Evolutionary conservation across 805 yeast species (phyloP).

Genomic region (Candida ponderosae): DNA sequence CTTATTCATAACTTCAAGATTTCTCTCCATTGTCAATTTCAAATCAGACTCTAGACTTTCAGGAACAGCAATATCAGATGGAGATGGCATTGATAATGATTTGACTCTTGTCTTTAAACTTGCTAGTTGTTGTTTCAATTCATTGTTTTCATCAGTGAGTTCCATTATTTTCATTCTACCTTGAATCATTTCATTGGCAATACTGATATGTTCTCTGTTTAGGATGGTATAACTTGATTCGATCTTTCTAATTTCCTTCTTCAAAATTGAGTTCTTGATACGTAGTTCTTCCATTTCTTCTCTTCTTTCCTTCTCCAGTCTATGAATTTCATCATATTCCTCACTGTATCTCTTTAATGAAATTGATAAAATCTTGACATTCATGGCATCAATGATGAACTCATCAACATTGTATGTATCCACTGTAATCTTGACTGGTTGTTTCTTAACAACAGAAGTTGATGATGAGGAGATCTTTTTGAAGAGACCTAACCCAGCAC

Average conservation of each 20-base stretch:
- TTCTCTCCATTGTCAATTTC: conserved; percentile 51
- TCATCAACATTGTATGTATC: conserved; percentile 56
- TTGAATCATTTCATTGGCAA: conserved; percentile 82
- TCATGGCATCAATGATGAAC: conserved; percentile 73
- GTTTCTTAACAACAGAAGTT: neutral
- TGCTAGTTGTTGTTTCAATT: conserved; percentile 39
- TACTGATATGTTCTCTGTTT: conserved; percentile 75
- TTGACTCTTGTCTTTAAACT: conserved; percentile 32
- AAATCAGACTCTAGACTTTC: conserved; percentile 41
- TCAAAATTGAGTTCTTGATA: conserved; percentile 60
- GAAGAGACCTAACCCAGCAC: conserved; percentile 6
- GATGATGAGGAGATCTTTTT: conserved; percentile 11
- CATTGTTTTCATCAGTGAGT: conserved; percentile 65
- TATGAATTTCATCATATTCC: conserved; percentile 77
- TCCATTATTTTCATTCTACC: conserved; percentile 72
- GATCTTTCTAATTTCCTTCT: conserved; percentile 63
- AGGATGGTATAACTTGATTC: conserved; percentile 63
- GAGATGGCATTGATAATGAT: conserved; percentile 18
- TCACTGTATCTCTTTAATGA: conserved; percentile 60
- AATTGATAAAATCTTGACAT: conserved; percentile 63
- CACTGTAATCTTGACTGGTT: conserved; percentile 12
- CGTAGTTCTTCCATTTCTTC: conserved; percentile 65
- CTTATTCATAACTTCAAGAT: conserved; percentile 57
- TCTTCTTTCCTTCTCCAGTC: conserved; percentile 52
- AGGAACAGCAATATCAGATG: conserved; percentile 30